Percentiles rank a stretch among this genome's conserved stretches.
Evolutionary conservation across 371 early-diverging fungal genomes (phyloP).

Genomic region (Phascolomyces articulosus): DNA sequence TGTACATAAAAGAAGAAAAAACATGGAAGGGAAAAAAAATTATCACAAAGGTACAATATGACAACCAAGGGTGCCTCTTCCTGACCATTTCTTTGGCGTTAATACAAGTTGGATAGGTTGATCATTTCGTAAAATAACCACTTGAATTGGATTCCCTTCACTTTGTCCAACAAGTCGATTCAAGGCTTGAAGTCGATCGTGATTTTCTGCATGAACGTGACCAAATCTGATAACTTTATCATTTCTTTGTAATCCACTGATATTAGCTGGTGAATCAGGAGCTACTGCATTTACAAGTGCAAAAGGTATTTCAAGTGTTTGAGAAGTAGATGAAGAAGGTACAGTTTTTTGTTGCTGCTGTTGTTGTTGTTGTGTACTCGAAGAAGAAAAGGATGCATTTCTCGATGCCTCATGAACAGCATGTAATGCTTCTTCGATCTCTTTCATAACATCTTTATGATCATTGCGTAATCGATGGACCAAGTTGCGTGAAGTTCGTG

Average conservation of each 20-base stretch:
- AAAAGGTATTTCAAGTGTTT: conserved; percentile 54
- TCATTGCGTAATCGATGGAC: conserved; percentile 78
- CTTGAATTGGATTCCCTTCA: conserved; percentile 53
- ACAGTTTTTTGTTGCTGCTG: no score
- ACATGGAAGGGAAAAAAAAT: neutral
- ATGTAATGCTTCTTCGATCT: conserved; percentile 73
- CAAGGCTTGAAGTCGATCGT: conserved; percentile 53
- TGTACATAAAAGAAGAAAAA: neutral
- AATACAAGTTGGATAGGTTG: conserved; percentile 33
- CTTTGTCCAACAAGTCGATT: conserved; percentile 54
- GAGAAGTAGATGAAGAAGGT: conserved; percentile 10
- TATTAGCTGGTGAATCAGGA: conserved; percentile 78
- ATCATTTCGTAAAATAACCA: conserved; percentile 53
- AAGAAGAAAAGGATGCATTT: conserved; percentile 4
- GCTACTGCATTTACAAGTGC: conserved; percentile 83
- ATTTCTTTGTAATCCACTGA: conserved; percentile 64
- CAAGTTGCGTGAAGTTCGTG: conserved; percentile 54
- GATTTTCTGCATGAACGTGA: conserved; percentile 45
- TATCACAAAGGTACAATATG: conserved; percentile 40
- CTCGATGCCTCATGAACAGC: conserved; percentile 59
- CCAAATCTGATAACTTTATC: conserved; percentile 75
- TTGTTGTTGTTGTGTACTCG: neutral
- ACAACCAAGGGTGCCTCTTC: conserved; percentile 77
- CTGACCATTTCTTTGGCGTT: conserved; percentile 75
- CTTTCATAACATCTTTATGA: conserved; percentile 63